Evolutionary conservation across 148 eudicot species (phyloP).

Genomic region (Mesembryanthemum crystallinum): DNA sequence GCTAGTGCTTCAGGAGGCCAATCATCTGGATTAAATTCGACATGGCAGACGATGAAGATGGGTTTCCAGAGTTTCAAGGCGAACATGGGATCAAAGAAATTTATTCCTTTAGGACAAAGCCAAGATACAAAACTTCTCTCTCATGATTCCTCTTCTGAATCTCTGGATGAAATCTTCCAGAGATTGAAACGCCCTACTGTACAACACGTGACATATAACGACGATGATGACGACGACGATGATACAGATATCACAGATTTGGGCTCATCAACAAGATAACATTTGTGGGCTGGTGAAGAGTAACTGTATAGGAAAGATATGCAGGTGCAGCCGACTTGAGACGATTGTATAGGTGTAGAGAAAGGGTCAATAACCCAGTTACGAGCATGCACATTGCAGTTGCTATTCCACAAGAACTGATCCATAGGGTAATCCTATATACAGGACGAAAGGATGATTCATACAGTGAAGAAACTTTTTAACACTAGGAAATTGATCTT

Average conservation of each 20-base stretch:
- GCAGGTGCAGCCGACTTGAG: conserved; percentile 20
- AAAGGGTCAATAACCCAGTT: conserved; percentile 17
- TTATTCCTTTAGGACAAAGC: conserved; percentile 50
- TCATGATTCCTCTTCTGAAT: conserved; percentile 62
- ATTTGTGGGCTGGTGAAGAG: conserved; percentile 9
- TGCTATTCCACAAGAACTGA: background rate
- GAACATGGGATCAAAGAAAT: conserved; percentile 62
- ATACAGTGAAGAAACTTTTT: conserved; percentile 4
- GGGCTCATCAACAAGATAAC: conserved; percentile 30
- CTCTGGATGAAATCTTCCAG: conserved; percentile 79
- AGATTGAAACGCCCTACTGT: conserved; percentile 59
- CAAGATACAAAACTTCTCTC: conserved; percentile 43
- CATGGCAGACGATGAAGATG: conserved; percentile 75
- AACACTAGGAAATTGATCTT: conserved; percentile 4
- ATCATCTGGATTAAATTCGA: conserved; percentile 57
- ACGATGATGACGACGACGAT: conserved; percentile 53
- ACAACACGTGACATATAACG: conserved; percentile 38
- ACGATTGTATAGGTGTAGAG: conserved; percentile 33
- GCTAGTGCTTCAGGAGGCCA: conserved; percentile 26
- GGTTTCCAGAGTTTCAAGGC: conserved; percentile 67
- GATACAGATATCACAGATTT: conserved; percentile 25
- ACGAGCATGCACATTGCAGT: background rate
- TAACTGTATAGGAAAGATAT: conserved; percentile 22
- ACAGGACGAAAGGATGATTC: conserved; percentile 13
- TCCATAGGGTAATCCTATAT: background rate